Base-by-base conservation (phyloP, 2,329 filamentous ascomycete species). In the Fusarium chlamydosporum region DNA sequence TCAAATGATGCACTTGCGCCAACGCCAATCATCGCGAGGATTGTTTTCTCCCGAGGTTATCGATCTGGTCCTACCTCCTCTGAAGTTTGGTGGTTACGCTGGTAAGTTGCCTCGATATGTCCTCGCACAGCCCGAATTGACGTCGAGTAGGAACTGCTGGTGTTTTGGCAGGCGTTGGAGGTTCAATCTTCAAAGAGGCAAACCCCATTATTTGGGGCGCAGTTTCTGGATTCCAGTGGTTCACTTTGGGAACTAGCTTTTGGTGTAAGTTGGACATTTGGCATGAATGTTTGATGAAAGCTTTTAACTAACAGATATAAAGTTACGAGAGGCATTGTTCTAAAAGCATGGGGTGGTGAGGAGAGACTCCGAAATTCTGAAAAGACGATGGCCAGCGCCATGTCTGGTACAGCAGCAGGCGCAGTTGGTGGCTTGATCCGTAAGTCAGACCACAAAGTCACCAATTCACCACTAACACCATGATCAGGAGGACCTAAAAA, bases 211-310 rank as follows among this genome's bases (percentile, higher is more conserved):
- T 95, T 8, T 95, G 93, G 79, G 90, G 92, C 1, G 72, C 91
- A 13, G 85, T 90, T 37, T 89, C 91, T 23, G 91, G 92, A 18
- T 82, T 92, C 40, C 93, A 97, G 80, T 97, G 92, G 88, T 93
- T 93, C 78, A 85, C 88, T 41, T 85, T 96, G 38, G 93, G 93
- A 35, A 88, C 86, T 46, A 91, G 88, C 16, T 97, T 90, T 76
- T 95, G 90, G 85, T 90, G 91, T 89, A 82, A 75, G 87, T 79
- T 41, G 2, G 34, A 16, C 18, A 52, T 27, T 27, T 61, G 23
- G 12, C 20, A 27, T 18, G 29, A 23, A 59, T n/a, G 33, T 20
- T 40, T 13, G 9, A 20, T 40, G 18, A 9, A 27, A 13, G 5
- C 27, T 20, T 23, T 35, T 5, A 54, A 46, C 65, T 74, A 31